phyloP scores from a whole-genome alignment of 1,284 basidiomycete genomes.

The Rhodotorula glutinis region DNA sequence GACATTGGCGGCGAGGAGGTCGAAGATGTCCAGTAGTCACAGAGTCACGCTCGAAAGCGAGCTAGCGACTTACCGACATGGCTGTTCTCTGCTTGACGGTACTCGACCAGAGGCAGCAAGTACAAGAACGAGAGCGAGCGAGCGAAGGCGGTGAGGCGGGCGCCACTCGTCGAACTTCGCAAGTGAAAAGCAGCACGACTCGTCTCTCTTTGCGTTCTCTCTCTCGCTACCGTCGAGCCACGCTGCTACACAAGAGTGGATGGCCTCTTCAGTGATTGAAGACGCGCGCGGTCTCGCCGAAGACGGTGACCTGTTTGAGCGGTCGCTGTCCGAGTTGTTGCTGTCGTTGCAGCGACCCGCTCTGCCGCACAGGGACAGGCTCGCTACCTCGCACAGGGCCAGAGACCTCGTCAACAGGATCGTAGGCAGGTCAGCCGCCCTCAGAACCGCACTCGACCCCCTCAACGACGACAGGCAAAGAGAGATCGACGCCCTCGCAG shows the following conservation, averaged over 20 bases:
- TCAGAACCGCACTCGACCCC: conserved; percentile 50
- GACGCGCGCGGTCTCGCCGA: conserved; percentile 90
- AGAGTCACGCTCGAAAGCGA: neutral
- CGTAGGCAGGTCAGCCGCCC: conserved; percentile 52
- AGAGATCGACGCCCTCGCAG: conserved; percentile 52
- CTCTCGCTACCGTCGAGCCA: too few species aligned
- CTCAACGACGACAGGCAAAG: conserved; percentile 47
- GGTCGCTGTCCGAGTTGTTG: conserved; percentile 55
- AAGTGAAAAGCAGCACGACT: too few species aligned
- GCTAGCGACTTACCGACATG: conserved; percentile 1
- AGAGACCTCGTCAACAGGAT: conserved; percentile 50
- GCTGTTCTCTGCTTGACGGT: too few species aligned
- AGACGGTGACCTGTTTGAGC: conserved; percentile 84
- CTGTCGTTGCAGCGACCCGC: conserved; percentile 38
- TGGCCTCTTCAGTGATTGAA: conserved; percentile 85
- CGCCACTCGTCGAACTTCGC: too few species aligned
- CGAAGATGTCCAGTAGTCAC: too few species aligned
- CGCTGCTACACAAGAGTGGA: too few species aligned
- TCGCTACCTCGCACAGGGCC: conserved; percentile 43
- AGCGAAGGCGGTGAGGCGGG: too few species aligned
- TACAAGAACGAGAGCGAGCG: too few species aligned
- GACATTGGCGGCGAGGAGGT: too few species aligned
- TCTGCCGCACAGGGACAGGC: conserved; percentile 36
- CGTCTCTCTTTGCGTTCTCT: too few species aligned
- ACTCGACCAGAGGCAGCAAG: too few species aligned